Evolutionary conservation across 768 basidiomycete genomes (phyloP), one percentile per base, ranked within the genome.

Genomic region (Pseudohyphozyma bogoriensis): DNA sequence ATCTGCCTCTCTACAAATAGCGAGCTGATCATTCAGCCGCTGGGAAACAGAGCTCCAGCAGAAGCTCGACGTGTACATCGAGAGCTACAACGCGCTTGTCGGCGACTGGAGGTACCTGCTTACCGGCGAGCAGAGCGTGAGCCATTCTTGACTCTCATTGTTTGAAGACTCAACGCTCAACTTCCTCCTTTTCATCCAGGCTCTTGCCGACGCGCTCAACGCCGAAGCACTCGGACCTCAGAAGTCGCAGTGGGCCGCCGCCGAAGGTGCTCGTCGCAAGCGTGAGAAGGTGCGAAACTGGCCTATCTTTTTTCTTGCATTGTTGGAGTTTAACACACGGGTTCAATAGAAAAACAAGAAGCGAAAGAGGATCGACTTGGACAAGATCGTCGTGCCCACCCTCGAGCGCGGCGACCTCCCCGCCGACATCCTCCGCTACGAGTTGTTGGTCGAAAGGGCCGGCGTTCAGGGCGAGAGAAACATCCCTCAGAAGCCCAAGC

Each of bases 41-140:
- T n/a, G n/a, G n/a, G n/a, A n/a, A 15, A 68, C 68, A 0, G 62
- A 52, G 16, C 35, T 59, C 20, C 70, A 71, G 54, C 64, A 71
- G 51, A 57, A 57, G 53, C 42, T 63, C 4, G 57, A 60, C 35
- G 50, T 64, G 31, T 63, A 64, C 50, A 45, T 68, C 53, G 68
- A 70, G 51, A 53, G 39, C 36, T 62, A 60, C 52, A 37, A 24
- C 8, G 54, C 40, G 16, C 44, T 61, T 11, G 47, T 62, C 54
- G 12, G 33, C 29, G 59, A 55, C 36, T 60, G 52, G 53, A 20
- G 57, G 12, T 16, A 18, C 15, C 28, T 26, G 11, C n/a, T 58
- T 5, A 51, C 26, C 12, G 57, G 57, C 28, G 49, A 51, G 18
- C 51, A 29, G 5, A 20, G 42, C n/a, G n/a, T n/a, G n/a, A n/a